Evolutionary conservation across 2,329 filamentous ascomycete genomes (phyloP), one percentile per base, ranked within the genome.

Genomic region (Pseudocercospora pini-densiflorae): DNA sequence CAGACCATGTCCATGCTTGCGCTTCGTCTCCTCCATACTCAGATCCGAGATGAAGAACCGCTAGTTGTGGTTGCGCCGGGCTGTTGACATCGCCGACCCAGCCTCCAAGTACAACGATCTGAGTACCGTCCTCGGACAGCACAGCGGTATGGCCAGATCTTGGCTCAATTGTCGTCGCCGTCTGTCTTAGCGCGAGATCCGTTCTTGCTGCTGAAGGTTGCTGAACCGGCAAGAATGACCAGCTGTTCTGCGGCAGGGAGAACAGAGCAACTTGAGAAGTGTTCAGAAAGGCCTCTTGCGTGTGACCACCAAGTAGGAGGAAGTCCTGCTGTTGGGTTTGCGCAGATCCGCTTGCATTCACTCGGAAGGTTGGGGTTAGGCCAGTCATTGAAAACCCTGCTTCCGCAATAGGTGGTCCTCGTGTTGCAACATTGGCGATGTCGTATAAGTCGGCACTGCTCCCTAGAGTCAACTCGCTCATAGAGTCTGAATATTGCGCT

Each of bases 231-330:
- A 96, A 82, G 77, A 94, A 97, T 29, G 88, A 90, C 94, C 94
- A 98, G 61, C 87, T 90, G 75, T 93, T 89, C 74, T 96, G 91
- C 0, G 94, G 94, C 6, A 97, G 82, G 62, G 89, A 94, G 84
- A 94, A 97, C 1, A 97, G 82, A 0, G 93, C 94, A 1, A 94
- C 88, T 51, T 93, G 92, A 64, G 92, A 96, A 90, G 97, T 97
- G 77, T 97, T 97, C 80, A 97, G 90, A 76, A 97, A 97, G 0
- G 93, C 94, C 16, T 83, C 79, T 71, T 88, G 84, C 0, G 93
- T 97, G 76, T 97, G 93, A 0, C 94, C 94, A 47, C 94, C 94
- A 16, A 97, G 81, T 23, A 97, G 81, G 12, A 97, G 87, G 71
- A 92, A 94, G 72, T 90, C 89, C 68, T 90, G 89, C 76, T 94